phyloP scores from a whole-genome alignment of 1,284 basidiomycete genomes.

The Anthracocystis panici-leucophaei region DNA sequence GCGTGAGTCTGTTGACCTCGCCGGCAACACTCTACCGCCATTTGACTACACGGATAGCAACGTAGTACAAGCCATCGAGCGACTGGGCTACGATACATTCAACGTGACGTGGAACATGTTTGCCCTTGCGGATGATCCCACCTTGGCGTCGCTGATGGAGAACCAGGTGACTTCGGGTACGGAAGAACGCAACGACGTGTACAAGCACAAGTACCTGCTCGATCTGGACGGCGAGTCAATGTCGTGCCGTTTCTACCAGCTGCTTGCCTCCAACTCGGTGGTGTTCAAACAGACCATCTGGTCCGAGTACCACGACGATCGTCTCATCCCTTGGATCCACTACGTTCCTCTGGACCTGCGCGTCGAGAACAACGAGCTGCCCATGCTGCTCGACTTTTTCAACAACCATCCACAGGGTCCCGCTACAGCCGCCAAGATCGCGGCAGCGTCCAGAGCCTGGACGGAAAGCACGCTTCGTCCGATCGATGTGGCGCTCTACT shows the following conservation, averaged over 20 bases:
- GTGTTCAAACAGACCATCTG: conserved; percentile 46
- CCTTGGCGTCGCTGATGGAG: conserved; percentile 12
- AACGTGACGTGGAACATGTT: conserved; percentile 21
- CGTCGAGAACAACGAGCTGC: conserved; percentile 36
- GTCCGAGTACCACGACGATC: conserved; percentile 48
- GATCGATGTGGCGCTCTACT: conserved; percentile 37
- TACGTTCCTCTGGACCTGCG: conserved; percentile 36
- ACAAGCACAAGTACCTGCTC: conserved; percentile 32
- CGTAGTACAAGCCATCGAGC: conserved; percentile 16
- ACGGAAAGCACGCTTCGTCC: conserved; percentile 23
- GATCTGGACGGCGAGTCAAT: conserved; percentile 39
- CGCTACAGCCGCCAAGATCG: conserved; percentile 25
- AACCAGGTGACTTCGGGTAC: conserved; percentile 17
- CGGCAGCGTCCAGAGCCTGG: conserved; percentile 24
- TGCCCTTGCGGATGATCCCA: conserved; percentile 14
- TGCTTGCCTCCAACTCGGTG: conserved; percentile 31
- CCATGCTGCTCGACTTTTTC: conserved; percentile 41
- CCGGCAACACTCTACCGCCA: conserved; percentile 31
- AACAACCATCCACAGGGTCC: conserved; percentile 27
- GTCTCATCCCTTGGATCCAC: conserved; percentile 42
- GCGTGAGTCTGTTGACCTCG: conserved; percentile 35
- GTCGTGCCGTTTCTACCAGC: conserved; percentile 48
- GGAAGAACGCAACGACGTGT: conserved; percentile 5
- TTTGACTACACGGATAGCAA: conserved; percentile 32
- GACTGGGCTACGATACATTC: conserved; percentile 22